phyloP scores from a whole-genome alignment of 1,284 basidiomycete species.

The Papiliotrema terrestris region DNA sequence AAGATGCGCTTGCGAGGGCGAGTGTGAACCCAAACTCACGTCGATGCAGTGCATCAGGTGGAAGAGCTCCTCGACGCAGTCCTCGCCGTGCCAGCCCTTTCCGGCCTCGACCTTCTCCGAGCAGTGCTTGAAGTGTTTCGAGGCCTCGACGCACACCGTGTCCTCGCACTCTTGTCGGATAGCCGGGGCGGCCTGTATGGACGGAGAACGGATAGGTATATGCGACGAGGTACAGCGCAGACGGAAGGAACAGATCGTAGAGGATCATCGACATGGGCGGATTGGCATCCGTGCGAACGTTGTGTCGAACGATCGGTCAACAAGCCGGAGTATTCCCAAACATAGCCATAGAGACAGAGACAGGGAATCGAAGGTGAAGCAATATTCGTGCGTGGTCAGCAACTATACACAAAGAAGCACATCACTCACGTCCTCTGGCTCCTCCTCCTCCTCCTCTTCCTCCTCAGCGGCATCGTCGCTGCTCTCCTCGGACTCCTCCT shows the following conservation, averaged over 20 bases:
- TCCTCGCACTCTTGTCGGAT: slow-evolving; percentile 73
- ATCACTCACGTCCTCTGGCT: slow-evolving; percentile 73
- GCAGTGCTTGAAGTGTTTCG: slow-evolving; percentile 87
- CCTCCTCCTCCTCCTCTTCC: slow-evolving; percentile 57
- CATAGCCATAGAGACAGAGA: no score
- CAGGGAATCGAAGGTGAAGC: no score
- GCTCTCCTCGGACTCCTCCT: slow-evolving; percentile 45
- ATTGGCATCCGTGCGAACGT: no score
- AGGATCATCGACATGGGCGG: slow-evolving; percentile 1
- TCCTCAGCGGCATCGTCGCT: slow-evolving; percentile 52
- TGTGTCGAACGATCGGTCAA: no score
- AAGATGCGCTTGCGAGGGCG: no score
- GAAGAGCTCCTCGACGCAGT: slow-evolving; percentile 78
- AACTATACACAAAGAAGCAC: background rate
- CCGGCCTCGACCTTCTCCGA: slow-evolving; percentile 72
- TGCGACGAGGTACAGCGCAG: background rate
- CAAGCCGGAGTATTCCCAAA: no score
- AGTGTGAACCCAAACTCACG: no score
- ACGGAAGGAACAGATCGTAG: background rate
- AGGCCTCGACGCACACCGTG: slow-evolving; percentile 64
- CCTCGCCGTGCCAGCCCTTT: slow-evolving; percentile 78
- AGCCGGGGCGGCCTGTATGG: slow-evolving; percentile 59
- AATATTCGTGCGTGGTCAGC: no score
- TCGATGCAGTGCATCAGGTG: slow-evolving; percentile 79
- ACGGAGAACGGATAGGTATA: background rate